These are phyloP conservation scores for Porodaedalea pini DNA, from an alignment of 1,284 basidiomycete genomes.

Conservation along the genomic window DNA sequence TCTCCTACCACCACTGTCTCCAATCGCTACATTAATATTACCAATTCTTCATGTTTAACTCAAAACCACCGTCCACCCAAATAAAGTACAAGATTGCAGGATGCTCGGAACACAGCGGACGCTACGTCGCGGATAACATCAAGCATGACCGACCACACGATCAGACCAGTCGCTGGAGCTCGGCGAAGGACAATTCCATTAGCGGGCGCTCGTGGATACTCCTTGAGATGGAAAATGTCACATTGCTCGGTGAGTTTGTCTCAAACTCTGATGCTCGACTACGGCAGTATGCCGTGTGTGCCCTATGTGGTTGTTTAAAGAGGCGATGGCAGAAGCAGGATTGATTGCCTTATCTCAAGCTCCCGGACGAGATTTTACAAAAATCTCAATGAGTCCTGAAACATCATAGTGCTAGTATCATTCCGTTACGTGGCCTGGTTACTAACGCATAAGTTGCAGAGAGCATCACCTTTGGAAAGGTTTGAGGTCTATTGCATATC, in stretches of 20 bases:
- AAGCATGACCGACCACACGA: conserved; percentile 59
- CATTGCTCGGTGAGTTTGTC: conserved; percentile 60
- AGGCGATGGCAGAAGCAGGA: too few relatives aligned
- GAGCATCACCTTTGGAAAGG: conserved; percentile 76
- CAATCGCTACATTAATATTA: background rate
- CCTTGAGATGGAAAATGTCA: conserved; percentile 53
- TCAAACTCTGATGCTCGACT: background rate
- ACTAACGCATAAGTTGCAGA: conserved; percentile 36
- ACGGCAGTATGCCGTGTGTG: too few relatives aligned
- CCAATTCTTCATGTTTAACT: background rate
- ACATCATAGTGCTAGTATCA: too few relatives aligned
- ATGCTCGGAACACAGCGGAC: conserved; percentile 65
- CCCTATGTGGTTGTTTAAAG: background rate
- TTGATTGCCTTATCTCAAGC: too few relatives aligned
- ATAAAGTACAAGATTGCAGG: conserved; percentile 50
- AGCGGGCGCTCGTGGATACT: conserved; percentile 66
- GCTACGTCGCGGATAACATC: conserved; percentile 67
- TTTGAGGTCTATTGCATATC: conserved; percentile 30
- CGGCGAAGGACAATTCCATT: conserved; percentile 46
- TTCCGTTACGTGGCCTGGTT: background rate
- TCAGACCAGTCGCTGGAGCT: conserved; percentile 69
- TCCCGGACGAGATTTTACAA: background rate
- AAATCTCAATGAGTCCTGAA: too few relatives aligned
- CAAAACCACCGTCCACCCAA: conserved; percentile 1
- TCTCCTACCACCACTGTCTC: background rate